Conservation (phyloP, 2,329 filamentous ascomycete genomes). For the Xylariaceae sp. region DNA sequence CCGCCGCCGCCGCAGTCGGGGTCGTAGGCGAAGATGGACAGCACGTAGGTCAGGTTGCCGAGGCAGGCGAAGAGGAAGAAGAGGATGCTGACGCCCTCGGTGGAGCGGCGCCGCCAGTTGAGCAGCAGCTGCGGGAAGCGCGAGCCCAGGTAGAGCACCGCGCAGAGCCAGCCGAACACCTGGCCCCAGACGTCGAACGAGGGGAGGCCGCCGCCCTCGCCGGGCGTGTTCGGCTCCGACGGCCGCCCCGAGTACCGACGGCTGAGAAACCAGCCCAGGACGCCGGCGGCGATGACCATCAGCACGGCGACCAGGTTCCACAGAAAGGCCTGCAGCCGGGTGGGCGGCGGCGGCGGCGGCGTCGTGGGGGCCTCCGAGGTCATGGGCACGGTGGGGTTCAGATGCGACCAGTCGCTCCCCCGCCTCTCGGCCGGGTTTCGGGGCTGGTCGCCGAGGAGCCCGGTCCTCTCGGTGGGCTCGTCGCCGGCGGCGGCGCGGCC, state of each 20-base stretch:
- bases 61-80: constrained; percentile 97
- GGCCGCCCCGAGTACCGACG: constrained; percentile 34
- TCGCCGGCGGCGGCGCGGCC: constrained; percentile 12
- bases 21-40: constrained; percentile 86
- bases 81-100: constrained; percentile 84
- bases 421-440: constrained; percentile 35
- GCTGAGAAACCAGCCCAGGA: constrained; percentile 79
- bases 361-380: constrained; percentile 40
- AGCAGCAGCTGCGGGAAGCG: constrained; percentile 84
- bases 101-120: constrained; percentile 87
- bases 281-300: constrained; percentile 76
- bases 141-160: constrained; percentile 79
- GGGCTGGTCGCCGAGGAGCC: constrained; percentile 39
- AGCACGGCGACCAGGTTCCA: constrained; percentile 72
- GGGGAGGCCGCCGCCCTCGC: constrained; percentile 42
- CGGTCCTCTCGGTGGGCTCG: constrained; percentile 45
- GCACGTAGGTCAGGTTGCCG: constrained; percentile 87
- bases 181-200: constrained; percentile 74
- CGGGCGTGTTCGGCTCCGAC: constrained; percentile 26
- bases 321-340: constrained; percentile 47
- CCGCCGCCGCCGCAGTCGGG: constrained; percentile 57
- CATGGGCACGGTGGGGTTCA: constrained; percentile 79
- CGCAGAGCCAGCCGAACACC: constrained; percentile 89
- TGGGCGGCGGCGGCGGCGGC: constrained; percentile 37
- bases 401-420: constrained; percentile 50